Evolutionary conservation across 192 early-diverging fungal species (phyloP).

Genomic region (Backusella tarrabulga): DNA sequence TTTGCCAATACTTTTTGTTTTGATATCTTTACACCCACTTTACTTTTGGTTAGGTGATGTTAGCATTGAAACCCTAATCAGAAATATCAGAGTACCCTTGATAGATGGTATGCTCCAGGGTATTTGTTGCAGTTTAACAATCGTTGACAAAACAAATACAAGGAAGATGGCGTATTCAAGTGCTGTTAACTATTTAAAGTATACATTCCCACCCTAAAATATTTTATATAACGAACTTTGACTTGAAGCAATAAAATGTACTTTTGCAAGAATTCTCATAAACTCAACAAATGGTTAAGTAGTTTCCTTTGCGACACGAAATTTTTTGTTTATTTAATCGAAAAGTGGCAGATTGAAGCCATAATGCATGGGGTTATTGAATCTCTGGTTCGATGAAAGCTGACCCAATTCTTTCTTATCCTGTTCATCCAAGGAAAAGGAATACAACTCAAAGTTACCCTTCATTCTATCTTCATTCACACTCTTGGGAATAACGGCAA

Average conservation of each 20-base stretch:
- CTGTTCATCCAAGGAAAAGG: slow-evolving; percentile 42
- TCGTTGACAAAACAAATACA: no score
- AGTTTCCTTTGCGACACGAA: background rate
- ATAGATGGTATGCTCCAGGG: no score
- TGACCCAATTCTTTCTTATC: slow-evolving; percentile 48
- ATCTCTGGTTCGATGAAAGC: slow-evolving; percentile 42
- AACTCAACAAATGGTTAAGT: background rate
- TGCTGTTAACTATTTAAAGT: no score
- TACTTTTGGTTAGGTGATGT: no score
- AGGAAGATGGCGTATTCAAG: no score
- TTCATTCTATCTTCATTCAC: slow-evolving; percentile 48
- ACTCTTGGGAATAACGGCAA: slow-evolving; percentile 71
- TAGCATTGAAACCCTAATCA: no score
- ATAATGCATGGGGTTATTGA: slow-evolving; percentile 47
- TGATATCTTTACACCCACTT: no score
- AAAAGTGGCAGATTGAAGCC: slow-evolving; percentile 47
- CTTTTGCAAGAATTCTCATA: background rate
- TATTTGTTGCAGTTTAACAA: no score
- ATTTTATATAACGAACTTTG: no score
- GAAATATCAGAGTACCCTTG: no score
- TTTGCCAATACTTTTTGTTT: no score
- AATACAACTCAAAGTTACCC: slow-evolving; percentile 53
- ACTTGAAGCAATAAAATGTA: background rate
- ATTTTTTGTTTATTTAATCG: slow-evolving; percentile 33
- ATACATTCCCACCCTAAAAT: no score